Base-by-base conservation (phyloP, 139 green algal species). In the Micromonas commoda region DNA sequence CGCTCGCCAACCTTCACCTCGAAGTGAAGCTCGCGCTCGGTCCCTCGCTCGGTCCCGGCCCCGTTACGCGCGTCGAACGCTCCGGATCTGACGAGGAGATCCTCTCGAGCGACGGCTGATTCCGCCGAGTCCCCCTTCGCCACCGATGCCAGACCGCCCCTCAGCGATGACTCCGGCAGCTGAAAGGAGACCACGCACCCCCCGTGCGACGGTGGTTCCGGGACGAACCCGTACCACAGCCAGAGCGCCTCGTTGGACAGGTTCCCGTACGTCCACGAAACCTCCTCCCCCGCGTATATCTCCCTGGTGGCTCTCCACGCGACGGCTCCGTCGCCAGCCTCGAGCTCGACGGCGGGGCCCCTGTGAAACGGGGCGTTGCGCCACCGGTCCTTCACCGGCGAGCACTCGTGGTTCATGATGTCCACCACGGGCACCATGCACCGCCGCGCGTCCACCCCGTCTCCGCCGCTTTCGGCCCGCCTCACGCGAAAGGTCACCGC, bases 211-310 rank as follows among this genome's bases (percentile, higher is more conserved):
- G 64, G 64, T n/a, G 13, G 13, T 20, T 32, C n/a, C 64, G 64
- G 64, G 28, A 71, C 64, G 29, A 71, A 71, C 6, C 64, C 64
- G 64, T 71, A 71, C 64, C 64, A 71, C 33, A 71, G 33, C 64
- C 64, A 71, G 28, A 71, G 32, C 29, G 38, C 64, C 33, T 71
- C 64, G 28, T 71, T 71, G 4, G 64, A 71, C 29, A 71, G 29
- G 32, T 71, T 29, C 28, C 64, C 64, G 29, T 71, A 71, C 4
- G n/a, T 38, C 64, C 64, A 71, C 32, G 26, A 21, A 3, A 71
- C 13, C 26, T 32, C 64, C 29, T 71, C 64, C 13, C 64, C 64
- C 4, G 64, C n/a, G 24, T n/a, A 26, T 26, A 71, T 29, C 26
- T 35, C 64, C 3, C 64, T 26, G 28, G 64, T 71, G 28, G 64